phyloP scores from a whole-genome alignment of 2,329 filamentous ascomycete species.

The Fusarium domesticum region DNA sequence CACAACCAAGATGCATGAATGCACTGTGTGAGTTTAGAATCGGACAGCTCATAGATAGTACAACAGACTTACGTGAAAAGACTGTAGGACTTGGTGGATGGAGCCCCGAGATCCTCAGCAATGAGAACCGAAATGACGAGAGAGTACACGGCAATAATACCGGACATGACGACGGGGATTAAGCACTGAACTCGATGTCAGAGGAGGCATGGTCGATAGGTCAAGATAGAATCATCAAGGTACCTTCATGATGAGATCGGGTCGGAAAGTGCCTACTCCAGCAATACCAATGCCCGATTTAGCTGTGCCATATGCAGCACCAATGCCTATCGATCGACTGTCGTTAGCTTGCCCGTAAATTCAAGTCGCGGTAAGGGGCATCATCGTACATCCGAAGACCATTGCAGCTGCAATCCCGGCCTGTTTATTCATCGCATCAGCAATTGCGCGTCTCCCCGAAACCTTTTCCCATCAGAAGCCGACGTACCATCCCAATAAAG shows the following conservation, averaged over 20 bases:
- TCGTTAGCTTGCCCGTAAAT: conserved; percentile 16
- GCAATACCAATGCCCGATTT: conserved; percentile 87
- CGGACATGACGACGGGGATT: conserved; percentile 94
- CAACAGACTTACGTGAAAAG: conserved; percentile 68
- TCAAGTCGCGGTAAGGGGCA: conserved; percentile 14
- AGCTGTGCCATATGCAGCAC: conserved; percentile 82
- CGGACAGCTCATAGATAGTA: not conserved
- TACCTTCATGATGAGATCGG: conserved; percentile 90
- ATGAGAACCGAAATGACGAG: conserved; percentile 97
- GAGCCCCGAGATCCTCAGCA: conserved; percentile 79
- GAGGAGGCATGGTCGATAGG: conserved; percentile 1
- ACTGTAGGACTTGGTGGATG: conserved; percentile 65
- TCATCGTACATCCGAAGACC: conserved; percentile 73
- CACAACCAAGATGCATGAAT: conserved; percentile 90
- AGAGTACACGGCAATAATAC: conserved; percentile 97
- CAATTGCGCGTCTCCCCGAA: conserved; percentile 17
- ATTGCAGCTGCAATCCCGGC: conserved; percentile 77
- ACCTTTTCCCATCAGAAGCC: conserved; percentile 1
- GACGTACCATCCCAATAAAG: conserved; percentile 81
- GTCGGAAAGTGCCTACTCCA: conserved; percentile 78
- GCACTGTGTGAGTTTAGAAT: conserved; percentile 51
- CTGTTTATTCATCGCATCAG: conserved; percentile 42
- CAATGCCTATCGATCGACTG: conserved; percentile 48
- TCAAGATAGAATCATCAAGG: not conserved
- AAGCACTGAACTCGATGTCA: conserved; percentile 57